phyloP scores from a whole-genome alignment of 805 yeast species.

The Candida morakotiae region DNA sequence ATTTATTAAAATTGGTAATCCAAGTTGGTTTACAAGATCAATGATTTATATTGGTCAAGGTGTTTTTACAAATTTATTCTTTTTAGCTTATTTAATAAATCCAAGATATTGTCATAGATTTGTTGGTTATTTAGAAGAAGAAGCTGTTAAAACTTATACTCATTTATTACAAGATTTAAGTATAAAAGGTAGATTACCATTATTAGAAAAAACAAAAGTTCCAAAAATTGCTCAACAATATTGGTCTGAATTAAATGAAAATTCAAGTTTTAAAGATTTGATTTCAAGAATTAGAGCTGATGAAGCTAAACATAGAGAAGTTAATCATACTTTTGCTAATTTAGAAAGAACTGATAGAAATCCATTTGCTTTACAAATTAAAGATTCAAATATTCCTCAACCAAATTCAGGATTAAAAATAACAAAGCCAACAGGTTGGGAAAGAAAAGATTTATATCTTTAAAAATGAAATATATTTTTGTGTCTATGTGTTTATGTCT shows the following conservation, averaged over 20 bases:
- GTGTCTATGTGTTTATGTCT: no score
- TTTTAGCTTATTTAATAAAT: slow-evolving; percentile 50
- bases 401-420: slow-evolving; percentile 33
- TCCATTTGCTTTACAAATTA: slow-evolving; percentile 54
- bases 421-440: slow-evolving; percentile 37
- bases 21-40: slow-evolving; percentile 51
- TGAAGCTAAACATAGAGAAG: slow-evolving; percentile 77
- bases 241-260: slow-evolving; percentile 52
- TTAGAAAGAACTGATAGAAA: slow-evolving; percentile 56
- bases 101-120: slow-evolving; percentile 71
- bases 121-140: slow-evolving; percentile 76
- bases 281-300: slow-evolving; percentile 65
- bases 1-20: slow-evolving; percentile 60
- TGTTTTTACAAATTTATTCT: slow-evolving; percentile 63
- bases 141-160: slow-evolving; percentile 67
- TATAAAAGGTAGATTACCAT: slow-evolving; percentile 46
- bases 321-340: slow-evolving; percentile 72
- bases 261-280: slow-evolving; percentile 56
- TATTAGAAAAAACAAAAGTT: slow-evolving; percentile 39
- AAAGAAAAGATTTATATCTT: slow-evolving; percentile 31
- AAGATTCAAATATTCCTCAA: slow-evolving; percentile 30
- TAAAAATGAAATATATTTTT: no score
- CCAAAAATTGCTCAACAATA: slow-evolving; percentile 62
- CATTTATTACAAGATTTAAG: slow-evolving; percentile 53
- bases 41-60: slow-evolving; percentile 66